Base-by-base conservation (phyloP, 495 filamentous ascomycete species). In the Penicillium subrubescens region DNA sequence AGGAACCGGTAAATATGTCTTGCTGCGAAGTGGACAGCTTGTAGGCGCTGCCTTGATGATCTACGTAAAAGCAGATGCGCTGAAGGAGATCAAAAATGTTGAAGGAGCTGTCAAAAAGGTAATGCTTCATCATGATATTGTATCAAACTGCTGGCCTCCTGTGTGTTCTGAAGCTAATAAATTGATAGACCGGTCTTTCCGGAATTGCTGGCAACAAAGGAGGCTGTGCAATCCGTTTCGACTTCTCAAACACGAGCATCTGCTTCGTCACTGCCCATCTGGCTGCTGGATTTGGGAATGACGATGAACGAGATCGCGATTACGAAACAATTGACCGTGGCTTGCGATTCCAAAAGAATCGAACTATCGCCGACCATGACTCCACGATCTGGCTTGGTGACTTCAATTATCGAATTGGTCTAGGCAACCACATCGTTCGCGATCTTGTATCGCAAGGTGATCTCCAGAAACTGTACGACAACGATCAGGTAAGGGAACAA, bases 161-260 rank as follows among this genome's bases (percentile, higher is more conserved):
- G 43, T 8, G 43, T 8, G 19, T 14, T 62, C 5, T 44, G 61
- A 60, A 68, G 62, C 69, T 68, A 50, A 67, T 60, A 27, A 46
- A 7, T 39, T 14, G 46, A 53, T 63, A 89, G 87, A 99, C 95
- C 1, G 95, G 95, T 14, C 88, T 99, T 81, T 97, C 93, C 35
- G 95, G 95, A 3, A 95, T 98, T 80, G 96, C 94, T 19, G 95
- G 95, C 14, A 99, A 99, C 74, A 99, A 99, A 79, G 95, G 95
- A 12, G 95, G 96, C 5, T 96, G 97, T 35, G 96, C 96, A 10
- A 97, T 99, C 64, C 89, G 95, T 2, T 89, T 99, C 77, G 94
- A 99, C 57, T 97, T 92, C 69, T 93, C 89, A n/a, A 93, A 90
- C 66, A 97, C 94, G 2, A 89, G 91, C 14, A 83, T 99, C 27